Evolutionary conservation across 1,284 basidiomycete species (phyloP), one percentile per base, ranked within the genome.

Genomic region (Marasmius oreades): DNA sequence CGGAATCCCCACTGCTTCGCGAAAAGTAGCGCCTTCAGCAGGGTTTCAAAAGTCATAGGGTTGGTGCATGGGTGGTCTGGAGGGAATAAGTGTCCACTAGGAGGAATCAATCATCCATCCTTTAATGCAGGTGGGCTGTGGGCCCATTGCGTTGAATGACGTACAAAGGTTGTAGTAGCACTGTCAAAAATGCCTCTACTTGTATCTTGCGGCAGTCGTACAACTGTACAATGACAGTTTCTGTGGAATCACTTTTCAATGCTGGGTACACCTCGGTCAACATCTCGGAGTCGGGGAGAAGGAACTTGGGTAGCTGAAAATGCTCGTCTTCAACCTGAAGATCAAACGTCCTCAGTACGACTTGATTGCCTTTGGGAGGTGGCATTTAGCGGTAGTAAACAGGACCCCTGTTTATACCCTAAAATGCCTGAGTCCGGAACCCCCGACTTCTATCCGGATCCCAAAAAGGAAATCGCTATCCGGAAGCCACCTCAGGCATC

Each of bases 241-340:
- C 20, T 23, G 10, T 16, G 47, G n/a, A 18, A 20, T 22, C 11
- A 26, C 10, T 50, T 26, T 31, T 20, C 26, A 50, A 16, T 16
- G 24, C 47, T 12, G 47, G 47, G 47, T 50, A 50, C 4, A 33
- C 11, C 20, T 18, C 16, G 2, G 16, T 5, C 24, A 50, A 16
- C 14, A 18, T 50, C 7, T 50, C 47, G 26, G 26, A 31, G 7
- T 31, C 11, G 20, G 47, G 47, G 18, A 50, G 31, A n/a, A 50
- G 47, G 12, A 33, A 31, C 28, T 50, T n/a, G n/a, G 47, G 47
- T 28, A 50, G 47, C 28, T 50, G 47, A 50, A 31, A 50, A 18
- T 33, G 47, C 47, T 50, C 47, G 28, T 50, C 28, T n/a, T 50
- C 47, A 26, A 50, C 47, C 47, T 50, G 14, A 16, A 14, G 7